Conservation (phyloP, 2,329 filamentous ascomycete genomes). For the Phaeosphaeriaceae sp. region DNA sequence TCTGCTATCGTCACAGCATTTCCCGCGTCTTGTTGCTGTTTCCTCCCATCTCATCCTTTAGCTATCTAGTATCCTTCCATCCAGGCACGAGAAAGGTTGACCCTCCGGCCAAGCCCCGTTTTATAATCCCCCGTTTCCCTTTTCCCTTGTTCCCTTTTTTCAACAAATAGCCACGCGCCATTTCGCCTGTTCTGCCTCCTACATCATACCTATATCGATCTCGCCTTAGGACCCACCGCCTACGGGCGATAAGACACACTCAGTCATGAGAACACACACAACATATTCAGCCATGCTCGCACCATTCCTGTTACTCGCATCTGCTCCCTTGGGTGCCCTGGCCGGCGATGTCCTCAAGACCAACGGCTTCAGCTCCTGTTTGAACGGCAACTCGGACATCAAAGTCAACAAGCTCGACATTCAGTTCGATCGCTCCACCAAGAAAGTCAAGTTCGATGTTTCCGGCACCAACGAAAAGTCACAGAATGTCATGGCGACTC, state of each 20-base stretch:
- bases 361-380: slow-evolving; percentile 78
- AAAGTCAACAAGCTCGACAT: slow-evolving; percentile 77
- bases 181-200: slow-evolving; percentile 18
- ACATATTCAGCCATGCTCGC: slow-evolving; percentile 48
- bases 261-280: slow-evolving; percentile 40
- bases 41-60: slow-evolving; percentile 18
- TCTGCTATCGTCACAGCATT: slow-evolving; percentile 16
- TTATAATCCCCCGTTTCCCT: no score
- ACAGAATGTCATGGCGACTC: slow-evolving; percentile 79
- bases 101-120: slow-evolving; percentile 40
- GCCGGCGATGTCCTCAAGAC: slow-evolving; percentile 79
- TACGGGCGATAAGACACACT: slow-evolving; percentile 33
- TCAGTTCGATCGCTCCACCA: slow-evolving; percentile 75
- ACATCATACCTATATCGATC: slow-evolving; percentile 18
- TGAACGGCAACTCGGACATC: slow-evolving; percentile 63
- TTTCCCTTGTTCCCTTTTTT: no score
- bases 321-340: slow-evolving; percentile 57
- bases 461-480: slow-evolving; percentile 73
- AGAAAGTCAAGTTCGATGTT: slow-evolving; percentile 80
- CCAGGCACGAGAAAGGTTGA: slow-evolving; percentile 45
- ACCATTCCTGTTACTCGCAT: slow-evolving; percentile 46
- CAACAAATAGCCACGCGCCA: no score
- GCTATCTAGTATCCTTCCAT: slow-evolving; percentile 12
- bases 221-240: slow-evolving; percentile 27
- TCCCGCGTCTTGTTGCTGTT: slow-evolving; percentile 16